Percentiles rank a stretch among this genome's conserved stretches.
Evolutionary conservation across 768 basidiomycete genomes (phyloP).

Genomic region (Boletus subparvulus): DNA sequence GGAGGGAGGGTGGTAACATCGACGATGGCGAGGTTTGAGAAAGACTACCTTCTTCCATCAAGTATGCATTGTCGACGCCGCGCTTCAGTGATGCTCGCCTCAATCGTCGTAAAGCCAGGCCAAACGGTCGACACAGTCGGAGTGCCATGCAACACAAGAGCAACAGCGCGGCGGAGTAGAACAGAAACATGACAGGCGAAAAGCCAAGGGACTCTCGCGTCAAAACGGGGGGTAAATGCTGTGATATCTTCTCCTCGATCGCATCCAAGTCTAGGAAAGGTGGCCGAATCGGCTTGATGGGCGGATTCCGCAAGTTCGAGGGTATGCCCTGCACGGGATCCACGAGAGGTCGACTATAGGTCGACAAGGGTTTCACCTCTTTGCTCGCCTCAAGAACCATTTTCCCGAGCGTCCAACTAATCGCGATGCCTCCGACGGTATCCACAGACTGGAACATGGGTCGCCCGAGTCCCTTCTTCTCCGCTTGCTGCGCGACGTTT

Average conservation of each 20-base stretch:
- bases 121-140: conserved; percentile 59
- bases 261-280: conserved; percentile 57
- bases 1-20: conserved; percentile 22
- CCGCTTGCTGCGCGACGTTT: conserved; percentile 72
- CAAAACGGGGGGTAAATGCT: conserved; percentile 65
- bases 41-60: conserved; percentile 48
- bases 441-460: conserved; percentile 93
- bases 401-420: conserved; percentile 97
- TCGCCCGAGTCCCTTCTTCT: conserved; percentile 75
- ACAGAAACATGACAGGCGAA: conserved; percentile 61
- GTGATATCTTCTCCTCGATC: conserved; percentile 61
- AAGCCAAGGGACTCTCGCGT: conserved; percentile 68
- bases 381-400: conserved; percentile 98
- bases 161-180: conserved; percentile 48
- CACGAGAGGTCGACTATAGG: conserved; percentile 53
- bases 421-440: conserved; percentile 88
- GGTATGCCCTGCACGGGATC: conserved; percentile 73
- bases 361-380: conserved; percentile 58
- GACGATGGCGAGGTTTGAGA: conserved; percentile 16
- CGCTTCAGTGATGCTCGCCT: conserved; percentile 44
- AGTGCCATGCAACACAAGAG: conserved; percentile 45
- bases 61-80: conserved; percentile 26
- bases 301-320: conserved; percentile 44
- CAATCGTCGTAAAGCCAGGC: conserved; percentile 43
- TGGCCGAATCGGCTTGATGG: conserved; percentile 64